A percentile compares a stretch with the other conserved stretches of the same genome.
Conservation (phyloP, 1,139 yeast species). For the Kodamaea sp. region DNA sequence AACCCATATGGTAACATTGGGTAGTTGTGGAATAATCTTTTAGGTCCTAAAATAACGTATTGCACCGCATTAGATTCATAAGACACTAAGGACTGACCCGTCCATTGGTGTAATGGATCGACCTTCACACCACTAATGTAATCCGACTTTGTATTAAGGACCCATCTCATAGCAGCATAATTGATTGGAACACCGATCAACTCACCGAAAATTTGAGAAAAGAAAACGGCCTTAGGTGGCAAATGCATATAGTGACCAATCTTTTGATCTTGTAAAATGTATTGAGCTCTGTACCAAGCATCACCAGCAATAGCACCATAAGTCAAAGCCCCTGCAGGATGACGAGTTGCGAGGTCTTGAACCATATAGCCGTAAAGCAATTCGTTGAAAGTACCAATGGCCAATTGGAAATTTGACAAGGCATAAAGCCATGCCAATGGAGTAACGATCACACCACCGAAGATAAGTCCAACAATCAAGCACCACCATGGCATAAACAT, state of each 20-base stretch:
- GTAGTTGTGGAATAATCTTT: constrained; percentile 36
- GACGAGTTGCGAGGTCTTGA: constrained; percentile 25
- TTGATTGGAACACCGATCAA: constrained; percentile 46
- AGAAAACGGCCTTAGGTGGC: constrained; percentile 43
- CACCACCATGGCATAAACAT: constrained; percentile 50
- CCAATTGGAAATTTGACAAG: constrained; percentile 45
- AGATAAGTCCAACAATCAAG: constrained; percentile 36
- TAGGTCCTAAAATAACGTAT: constrained; percentile 48
- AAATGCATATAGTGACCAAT: constrained; percentile 45
- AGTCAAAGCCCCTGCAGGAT: constrained; percentile 45
- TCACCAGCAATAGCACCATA: constrained; percentile 50
- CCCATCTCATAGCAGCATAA: constrained; percentile 44
- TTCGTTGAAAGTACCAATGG: constrained; percentile 49
- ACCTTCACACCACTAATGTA: constrained; percentile 31
- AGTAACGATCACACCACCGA: constrained; percentile 43
- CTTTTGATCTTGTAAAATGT: constrained; percentile 43
- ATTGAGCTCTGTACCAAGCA: constrained; percentile 51
- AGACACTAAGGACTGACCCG: constrained; percentile 40
- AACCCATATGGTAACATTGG: constrained; percentile 43
- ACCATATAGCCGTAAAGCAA: constrained; percentile 43
- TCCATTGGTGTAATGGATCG: constrained; percentile 50
- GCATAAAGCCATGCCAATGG: constrained; percentile 51
- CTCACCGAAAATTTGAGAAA: constrained; percentile 47
- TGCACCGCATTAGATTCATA: constrained; percentile 46
- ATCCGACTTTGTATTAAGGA: constrained; percentile 32